These are phyloP conservation scores for Suillus clintonianus DNA, from an alignment of 768 basidiomycete species.

Conservation along the genomic window DNA sequence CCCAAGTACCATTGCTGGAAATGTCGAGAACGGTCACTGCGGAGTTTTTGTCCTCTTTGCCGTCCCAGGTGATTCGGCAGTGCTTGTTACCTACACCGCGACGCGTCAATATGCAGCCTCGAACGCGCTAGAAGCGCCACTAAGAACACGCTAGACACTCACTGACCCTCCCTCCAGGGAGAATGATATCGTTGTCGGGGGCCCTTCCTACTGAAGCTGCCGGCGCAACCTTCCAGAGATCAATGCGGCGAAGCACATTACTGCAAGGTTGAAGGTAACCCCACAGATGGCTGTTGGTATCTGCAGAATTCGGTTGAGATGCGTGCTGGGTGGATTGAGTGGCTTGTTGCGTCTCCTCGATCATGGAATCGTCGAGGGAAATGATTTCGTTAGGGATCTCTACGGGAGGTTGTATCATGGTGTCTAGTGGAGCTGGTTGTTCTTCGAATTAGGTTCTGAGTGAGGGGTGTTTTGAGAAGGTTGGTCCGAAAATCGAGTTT, in stretches of 20 bases:
- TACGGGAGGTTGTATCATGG: conserved; percentile 3
- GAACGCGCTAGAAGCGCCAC: conserved; percentile 13
- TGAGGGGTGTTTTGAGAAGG: neutral
- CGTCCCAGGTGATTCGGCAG: conserved; percentile 40
- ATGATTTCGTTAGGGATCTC: conserved; percentile 21
- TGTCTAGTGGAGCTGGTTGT: neutral
- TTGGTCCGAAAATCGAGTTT: neutral
- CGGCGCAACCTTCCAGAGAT: conserved; percentile 57
- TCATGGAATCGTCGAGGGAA: conserved; percentile 26
- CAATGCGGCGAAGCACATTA: conserved; percentile 51
- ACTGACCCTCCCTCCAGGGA: conserved; percentile 79
- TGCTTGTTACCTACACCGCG: conserved; percentile 37
- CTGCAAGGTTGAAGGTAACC: conserved; percentile 72
- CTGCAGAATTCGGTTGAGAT: conserved; percentile 24
- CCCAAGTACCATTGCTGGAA: conserved; percentile 49
- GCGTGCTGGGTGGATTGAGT: conserved; percentile 41
- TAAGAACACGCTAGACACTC: conserved; percentile 25
- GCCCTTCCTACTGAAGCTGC: conserved; percentile 59
- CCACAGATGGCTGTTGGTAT: conserved; percentile 51
- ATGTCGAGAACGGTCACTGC: conserved; percentile 36
- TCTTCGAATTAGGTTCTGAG: neutral
- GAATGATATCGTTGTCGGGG: conserved; percentile 49
- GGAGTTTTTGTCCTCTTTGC: conserved; percentile 30
- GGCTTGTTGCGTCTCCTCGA: conserved; percentile 40
- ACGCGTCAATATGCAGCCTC: conserved; percentile 26